Percentiles rank a stretch among this genome's conserved stretches.
Conservation (phyloP, 805 yeast species). For the Candida multigemmis region DNA sequence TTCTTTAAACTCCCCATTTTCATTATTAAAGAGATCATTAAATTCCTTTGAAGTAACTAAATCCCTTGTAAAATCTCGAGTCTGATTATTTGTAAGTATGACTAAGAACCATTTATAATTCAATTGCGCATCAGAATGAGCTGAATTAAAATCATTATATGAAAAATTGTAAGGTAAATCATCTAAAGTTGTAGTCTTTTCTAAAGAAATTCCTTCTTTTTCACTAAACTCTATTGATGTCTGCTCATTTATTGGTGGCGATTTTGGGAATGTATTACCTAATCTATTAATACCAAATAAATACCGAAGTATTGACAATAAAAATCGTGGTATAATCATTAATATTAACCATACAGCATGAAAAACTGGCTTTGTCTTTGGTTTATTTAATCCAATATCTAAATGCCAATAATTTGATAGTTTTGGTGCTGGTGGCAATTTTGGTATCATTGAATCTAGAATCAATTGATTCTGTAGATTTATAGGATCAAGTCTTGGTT, state of each 20-base stretch:
- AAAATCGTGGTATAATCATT: conserved; percentile 43
- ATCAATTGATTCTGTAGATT: conserved; percentile 5
- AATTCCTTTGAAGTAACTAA: conserved; percentile 10
- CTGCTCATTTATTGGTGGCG: too few relatives aligned
- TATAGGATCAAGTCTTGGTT: too few relatives aligned
- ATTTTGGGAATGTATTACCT: too few relatives aligned
- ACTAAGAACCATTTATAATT: conserved; percentile 25
- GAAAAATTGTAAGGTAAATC: too few relatives aligned
- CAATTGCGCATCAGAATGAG: conserved; percentile 17
- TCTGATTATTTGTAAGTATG: conserved; percentile 19
- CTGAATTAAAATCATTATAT: conserved; percentile 26
- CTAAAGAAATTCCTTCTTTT: too few relatives aligned
- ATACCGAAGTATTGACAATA: conserved; percentile 23
- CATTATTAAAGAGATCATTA: conserved; percentile 14
- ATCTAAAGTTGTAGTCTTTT: too few relatives aligned
- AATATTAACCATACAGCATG: conserved; percentile 41
- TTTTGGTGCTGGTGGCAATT: conserved; percentile 30
- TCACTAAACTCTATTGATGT: too few relatives aligned
- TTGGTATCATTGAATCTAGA: conserved; percentile 26
- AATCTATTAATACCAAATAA: conserved; percentile 10
- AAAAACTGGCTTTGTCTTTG: conserved; percentile 9
- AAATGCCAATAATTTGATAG: conserved; percentile 33
- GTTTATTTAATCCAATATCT: conserved; percentile 30
- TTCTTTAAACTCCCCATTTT: conserved; percentile 18
- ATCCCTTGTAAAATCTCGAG: conserved; percentile 8